phyloP scores from a whole-genome alignment of 345 rosid genomes.

The Sonneratia caseolaris region DNA sequence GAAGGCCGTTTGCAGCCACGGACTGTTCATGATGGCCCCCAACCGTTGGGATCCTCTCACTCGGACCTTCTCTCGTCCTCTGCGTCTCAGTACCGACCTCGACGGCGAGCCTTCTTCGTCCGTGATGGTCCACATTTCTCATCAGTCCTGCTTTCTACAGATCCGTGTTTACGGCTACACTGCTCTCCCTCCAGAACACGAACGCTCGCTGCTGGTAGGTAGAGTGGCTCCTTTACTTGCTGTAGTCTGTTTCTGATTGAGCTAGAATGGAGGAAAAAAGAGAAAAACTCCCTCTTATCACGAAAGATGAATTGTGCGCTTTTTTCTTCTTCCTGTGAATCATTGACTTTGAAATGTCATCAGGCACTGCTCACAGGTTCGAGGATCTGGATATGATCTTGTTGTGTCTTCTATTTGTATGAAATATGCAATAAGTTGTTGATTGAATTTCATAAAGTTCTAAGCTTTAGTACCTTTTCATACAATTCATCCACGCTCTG shows the following conservation, averaged over 20 bases:
- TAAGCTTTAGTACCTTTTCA: too few relatives aligned
- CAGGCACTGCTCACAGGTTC: too few relatives aligned
- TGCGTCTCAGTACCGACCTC: slow-evolving; percentile 24
- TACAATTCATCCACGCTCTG: too few relatives aligned
- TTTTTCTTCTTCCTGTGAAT: neutral
- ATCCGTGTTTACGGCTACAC: slow-evolving; percentile 17
- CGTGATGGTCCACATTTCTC: slow-evolving; percentile 27
- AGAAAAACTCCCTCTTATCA: neutral
- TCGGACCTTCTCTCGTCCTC: slow-evolving; percentile 32
- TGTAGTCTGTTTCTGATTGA: neutral
- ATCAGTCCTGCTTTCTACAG: slow-evolving; percentile 18
- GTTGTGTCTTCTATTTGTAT: too few relatives aligned
- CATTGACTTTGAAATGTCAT: too few relatives aligned
- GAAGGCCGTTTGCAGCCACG: slow-evolving; percentile 50
- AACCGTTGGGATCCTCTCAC: slow-evolving; percentile 40
- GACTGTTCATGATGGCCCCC: slow-evolving; percentile 45
- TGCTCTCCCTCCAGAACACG: slow-evolving; percentile 19
- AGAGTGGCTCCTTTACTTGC: neutral
- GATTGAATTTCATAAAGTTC: too few relatives aligned
- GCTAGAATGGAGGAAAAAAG: neutral
- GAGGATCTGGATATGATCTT: too few relatives aligned
- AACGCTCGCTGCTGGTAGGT: slow-evolving; percentile 13
- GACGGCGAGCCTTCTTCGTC: neutral
- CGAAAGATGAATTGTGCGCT: neutral
- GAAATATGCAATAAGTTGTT: too few relatives aligned